Evolutionary conservation across 2,329 filamentous ascomycete genomes (phyloP).

Genomic region (Microsporum ferrugineum): DNA sequence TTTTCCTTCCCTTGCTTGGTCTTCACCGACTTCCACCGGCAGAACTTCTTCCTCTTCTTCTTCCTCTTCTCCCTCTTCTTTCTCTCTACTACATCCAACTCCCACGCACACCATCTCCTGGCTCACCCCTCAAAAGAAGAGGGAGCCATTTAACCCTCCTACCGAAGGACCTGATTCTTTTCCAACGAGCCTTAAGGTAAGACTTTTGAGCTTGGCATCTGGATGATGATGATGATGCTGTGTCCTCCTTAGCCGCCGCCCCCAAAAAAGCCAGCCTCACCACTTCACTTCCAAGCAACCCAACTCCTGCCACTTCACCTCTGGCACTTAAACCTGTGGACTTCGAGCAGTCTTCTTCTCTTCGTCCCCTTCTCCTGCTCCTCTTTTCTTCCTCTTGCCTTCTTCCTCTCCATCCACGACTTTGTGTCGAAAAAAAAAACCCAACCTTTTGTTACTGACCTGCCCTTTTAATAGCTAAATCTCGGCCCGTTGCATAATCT

Average conservation of each 20-base stretch:
- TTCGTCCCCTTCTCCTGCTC: background rate
- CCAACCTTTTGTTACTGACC: background rate
- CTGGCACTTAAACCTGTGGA: background rate
- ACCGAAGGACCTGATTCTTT: no score
- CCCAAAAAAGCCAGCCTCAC: background rate
- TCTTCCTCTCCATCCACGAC: background rate
- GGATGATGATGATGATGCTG: background rate
- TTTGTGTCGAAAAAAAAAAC: background rate
- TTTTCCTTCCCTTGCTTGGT: background rate
- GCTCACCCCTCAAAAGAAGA: background rate
- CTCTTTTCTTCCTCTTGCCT: background rate
- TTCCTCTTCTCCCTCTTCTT: constrained; percentile 4
- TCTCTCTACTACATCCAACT: background rate
- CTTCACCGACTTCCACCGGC: constrained; percentile 10
- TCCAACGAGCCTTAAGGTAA: background rate
- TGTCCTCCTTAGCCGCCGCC: background rate
- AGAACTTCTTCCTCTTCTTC: background rate
- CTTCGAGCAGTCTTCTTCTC: background rate
- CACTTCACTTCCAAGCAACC: background rate
- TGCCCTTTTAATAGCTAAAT: background rate
- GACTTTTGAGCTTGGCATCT: background rate
- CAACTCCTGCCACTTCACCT: background rate
- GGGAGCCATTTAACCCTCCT: no score
- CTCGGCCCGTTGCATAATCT: background rate
- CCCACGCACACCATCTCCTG: background rate